Evolutionary conservation across 2,329 filamentous ascomycete genomes (phyloP).

Genomic region (Exophiala phaeomuriformis): DNA sequence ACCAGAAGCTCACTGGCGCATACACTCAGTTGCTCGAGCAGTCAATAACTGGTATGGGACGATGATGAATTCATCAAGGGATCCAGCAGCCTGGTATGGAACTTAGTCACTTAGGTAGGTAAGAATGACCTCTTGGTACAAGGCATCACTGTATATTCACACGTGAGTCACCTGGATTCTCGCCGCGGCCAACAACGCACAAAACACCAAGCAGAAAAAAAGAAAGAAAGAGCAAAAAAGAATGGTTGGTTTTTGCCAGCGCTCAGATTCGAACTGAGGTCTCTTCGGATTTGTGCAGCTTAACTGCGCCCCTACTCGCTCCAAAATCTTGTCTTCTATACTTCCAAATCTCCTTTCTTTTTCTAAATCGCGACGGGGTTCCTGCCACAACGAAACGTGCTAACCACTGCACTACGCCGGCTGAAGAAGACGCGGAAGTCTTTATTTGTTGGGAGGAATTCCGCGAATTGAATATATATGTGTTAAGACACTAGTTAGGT

Average conservation of each 20-base stretch:
- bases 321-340: neutral
- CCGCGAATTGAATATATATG: too few species aligned
- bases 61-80: too few species aligned
- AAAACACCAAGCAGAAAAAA: neutral
- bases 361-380: neutral
- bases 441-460: too few species aligned
- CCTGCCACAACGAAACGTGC: constrained; percentile 12
- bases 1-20: too few species aligned
- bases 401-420: constrained; percentile 14
- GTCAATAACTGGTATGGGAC: too few species aligned
- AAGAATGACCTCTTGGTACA: too few species aligned
- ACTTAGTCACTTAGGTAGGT: too few species aligned
- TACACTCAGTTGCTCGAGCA: too few species aligned
- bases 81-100: too few species aligned
- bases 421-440: neutral
- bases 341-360: neutral
- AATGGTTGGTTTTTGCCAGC: neutral
- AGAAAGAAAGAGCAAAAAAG: neutral
- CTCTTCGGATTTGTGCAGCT: constrained; percentile 7
- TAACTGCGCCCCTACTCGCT: neutral
- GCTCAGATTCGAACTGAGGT: constrained; percentile 14
- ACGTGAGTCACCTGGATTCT: neutral
- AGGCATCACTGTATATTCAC: too few species aligned
- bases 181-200: neutral
- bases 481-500: too few species aligned